Base-by-base conservation (phyloP, 305 asterid species). In the Solanum chacoense region DNA sequence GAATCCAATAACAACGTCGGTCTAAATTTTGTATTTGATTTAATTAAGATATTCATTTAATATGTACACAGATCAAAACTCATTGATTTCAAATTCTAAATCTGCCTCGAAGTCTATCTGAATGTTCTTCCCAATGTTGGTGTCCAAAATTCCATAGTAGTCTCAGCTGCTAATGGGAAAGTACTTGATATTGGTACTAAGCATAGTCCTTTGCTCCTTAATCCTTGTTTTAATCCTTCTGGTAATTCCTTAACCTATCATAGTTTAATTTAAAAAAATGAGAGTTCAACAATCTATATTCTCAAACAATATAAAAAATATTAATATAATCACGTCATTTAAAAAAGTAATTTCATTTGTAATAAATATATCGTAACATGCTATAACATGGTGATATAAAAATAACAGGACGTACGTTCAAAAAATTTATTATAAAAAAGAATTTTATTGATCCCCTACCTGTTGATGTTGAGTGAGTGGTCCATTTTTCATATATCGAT, bases 101-200 rank as follows among this genome's bases (percentile, higher is more conserved):
- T 74, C 28, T 3, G 42, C 16, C 28, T 74, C 28, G 8, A 32
- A 32, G 4, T 32, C 8, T 76, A 35, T 77, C 6, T 91, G 91
- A 94, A 92, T 85, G 93, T 89, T 90, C 93, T 93, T 87, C 94
- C 95, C 24, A 94, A 91, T 36, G 93, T 91, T 69, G 98, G 97
- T 87, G 95, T 93, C 99, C 99, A 95, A 88, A 95, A 95, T 92
- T 94, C 97, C 29, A 95, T 40, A 16, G 93, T 87, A 18, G 91
- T 92, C 89, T 93, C 97, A 11, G 96, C 88, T 28, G 95, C 94
- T 31, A 94, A 91, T 6, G 99, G 95, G 85, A 96, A 95, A 24
- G 98, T 95, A 92, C 95, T 95, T 7, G 98, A 93, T 85, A 96
- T 89, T 18, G 99, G 99, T 87, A 95, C 97, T 35, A 96, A 96